Percentiles rank a stretch among this genome's conserved stretches.
These are phyloP conservation scores for Eimeria acervulina DNA, from an alignment of 169 alveolate genomes.

Conservation along the genomic window DNA sequence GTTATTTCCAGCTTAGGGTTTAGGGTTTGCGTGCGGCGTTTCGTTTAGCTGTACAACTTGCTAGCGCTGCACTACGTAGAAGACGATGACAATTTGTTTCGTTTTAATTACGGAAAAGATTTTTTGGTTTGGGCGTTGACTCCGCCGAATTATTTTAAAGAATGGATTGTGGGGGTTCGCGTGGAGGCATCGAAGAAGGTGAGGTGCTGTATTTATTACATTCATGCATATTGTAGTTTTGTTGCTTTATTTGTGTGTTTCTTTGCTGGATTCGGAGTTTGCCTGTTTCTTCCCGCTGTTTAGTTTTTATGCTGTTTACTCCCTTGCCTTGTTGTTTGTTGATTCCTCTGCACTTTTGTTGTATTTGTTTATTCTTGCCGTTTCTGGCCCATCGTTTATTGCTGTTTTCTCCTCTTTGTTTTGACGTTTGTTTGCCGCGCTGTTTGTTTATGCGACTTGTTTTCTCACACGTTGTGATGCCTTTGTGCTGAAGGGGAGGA, in stretches of 20 bases:
- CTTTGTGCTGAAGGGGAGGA: too few relatives aligned
- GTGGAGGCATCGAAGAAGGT: slow-evolving; percentile 83
- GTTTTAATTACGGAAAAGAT: slow-evolving; percentile 98
- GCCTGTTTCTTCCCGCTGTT: too few relatives aligned
- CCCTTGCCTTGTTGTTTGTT: too few relatives aligned
- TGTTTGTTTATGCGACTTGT: too few relatives aligned
- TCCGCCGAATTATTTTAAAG: slow-evolving; percentile 87
- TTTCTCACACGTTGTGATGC: too few relatives aligned
- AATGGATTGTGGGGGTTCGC: slow-evolving; percentile 97
- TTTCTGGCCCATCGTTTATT: too few relatives aligned
- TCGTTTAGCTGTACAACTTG: slow-evolving; percentile 87
- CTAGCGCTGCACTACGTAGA: slow-evolving; percentile 98
- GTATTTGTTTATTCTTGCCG: too few relatives aligned
- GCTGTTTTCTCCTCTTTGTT: too few relatives aligned
- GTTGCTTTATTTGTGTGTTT: background rate
- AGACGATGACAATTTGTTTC: slow-evolving; percentile 97
- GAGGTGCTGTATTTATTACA: background rate
- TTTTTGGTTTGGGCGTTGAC: slow-evolving; percentile 97
- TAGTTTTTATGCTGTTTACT: too few relatives aligned
- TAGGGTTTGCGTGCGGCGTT: background rate
- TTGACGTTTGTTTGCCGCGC: too few relatives aligned
- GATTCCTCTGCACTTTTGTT: too few relatives aligned
- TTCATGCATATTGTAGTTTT: background rate
- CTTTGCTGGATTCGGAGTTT: too few relatives aligned
- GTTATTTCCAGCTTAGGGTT: background rate